Base-by-base conservation (phyloP, 108 stramenopile species). In the Nitzschia inconspicua region DNA sequence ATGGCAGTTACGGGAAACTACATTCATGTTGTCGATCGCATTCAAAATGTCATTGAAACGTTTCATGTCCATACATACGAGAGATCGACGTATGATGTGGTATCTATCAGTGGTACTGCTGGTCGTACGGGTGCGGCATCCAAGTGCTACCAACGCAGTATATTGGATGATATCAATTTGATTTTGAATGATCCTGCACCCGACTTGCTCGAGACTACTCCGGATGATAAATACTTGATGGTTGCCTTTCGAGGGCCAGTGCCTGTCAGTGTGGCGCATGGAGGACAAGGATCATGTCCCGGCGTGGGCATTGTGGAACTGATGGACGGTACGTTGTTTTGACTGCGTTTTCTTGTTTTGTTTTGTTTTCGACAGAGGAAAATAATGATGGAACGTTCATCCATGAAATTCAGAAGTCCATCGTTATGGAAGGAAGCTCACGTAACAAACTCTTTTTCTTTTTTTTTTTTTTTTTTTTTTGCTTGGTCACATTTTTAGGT, bases 241-340 rank as follows among this genome's bases (percentile, higher is more conserved):
- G 1, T 73, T 44, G 49, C 37, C 16, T 68, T 73, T 10, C 65
- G 72, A 32, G 72, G 72, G 41, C 72, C 72, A 10, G 65, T 26
- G 3, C 66, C 72, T 18, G 72, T 73, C 20, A 22, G 60, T 14
- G 60, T 63, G 14, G 29, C 31, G 8, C 72, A 73, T 35, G 8
- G 66, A n/a, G 66, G 66, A 19, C 72, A 62, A 61, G 72, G 72
- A 53, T 40, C 35, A 29, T 73, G 72, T 31, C 66, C 72, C 11
- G 72, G 66, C 19, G 66, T 73, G 22, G 72, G 72, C 20, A 54
- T 73, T 54, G 52, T 73, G 6, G 41, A 73, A 19, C 24, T 73
- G 7, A 13, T 16, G 1, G 49, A 61, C n/a, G n/a, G n/a, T n/a
- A n/a, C n/a, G n/a, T n/a, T n/a, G n/a, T n/a, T n/a, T n/a, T n/a